Evolutionary conservation across 106 monocot species (phyloP).

Genomic region (Posidonia australis): DNA sequence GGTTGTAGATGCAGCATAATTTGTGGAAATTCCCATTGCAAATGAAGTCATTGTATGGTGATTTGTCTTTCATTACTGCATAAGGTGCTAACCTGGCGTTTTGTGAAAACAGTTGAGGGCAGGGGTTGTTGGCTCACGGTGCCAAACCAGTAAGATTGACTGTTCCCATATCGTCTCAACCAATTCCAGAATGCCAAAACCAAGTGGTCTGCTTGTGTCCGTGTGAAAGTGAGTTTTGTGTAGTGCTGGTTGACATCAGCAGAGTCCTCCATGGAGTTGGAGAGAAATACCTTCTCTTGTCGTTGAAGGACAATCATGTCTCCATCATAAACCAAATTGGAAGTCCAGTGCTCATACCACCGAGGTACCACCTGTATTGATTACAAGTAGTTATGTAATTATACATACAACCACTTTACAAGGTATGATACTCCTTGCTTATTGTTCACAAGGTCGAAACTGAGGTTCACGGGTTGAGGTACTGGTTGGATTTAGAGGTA

Average conservation of each 20-base stretch:
- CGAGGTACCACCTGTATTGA: conserved; percentile 66
- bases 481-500: too few relatives aligned
- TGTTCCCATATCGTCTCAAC: conserved; percentile 72
- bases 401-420: too few relatives aligned
- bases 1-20: too few relatives aligned
- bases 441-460: too few relatives aligned
- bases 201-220: conserved; percentile 78
- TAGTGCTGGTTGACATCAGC: conserved; percentile 81
- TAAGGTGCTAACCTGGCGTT: conserved; percentile 87
- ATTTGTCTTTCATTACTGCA: too few relatives aligned
- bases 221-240: conserved; percentile 82
- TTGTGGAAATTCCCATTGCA: too few relatives aligned
- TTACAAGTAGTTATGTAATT: too few relatives aligned
- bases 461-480: too few relatives aligned
- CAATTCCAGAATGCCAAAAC: conserved; percentile 78
- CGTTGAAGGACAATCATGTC: conserved; percentile 99
- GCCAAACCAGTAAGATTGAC: conserved; percentile 91
- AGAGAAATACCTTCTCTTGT: conserved; percentile 82
- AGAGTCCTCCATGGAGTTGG: conserved; percentile 41
- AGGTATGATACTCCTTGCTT: too few relatives aligned
- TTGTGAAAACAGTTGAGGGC: conserved; percentile 79
- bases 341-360: conserved; percentile 89
- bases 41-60: too few relatives aligned
- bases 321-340: conserved; percentile 89
- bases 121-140: conserved; percentile 35